Percentiles rank a stretch among this genome's conserved stretches.
These are phyloP conservation scores for Penicillium corylophilum DNA, from an alignment of 2,329 filamentous ascomycete species.

Conservation along the genomic window DNA sequence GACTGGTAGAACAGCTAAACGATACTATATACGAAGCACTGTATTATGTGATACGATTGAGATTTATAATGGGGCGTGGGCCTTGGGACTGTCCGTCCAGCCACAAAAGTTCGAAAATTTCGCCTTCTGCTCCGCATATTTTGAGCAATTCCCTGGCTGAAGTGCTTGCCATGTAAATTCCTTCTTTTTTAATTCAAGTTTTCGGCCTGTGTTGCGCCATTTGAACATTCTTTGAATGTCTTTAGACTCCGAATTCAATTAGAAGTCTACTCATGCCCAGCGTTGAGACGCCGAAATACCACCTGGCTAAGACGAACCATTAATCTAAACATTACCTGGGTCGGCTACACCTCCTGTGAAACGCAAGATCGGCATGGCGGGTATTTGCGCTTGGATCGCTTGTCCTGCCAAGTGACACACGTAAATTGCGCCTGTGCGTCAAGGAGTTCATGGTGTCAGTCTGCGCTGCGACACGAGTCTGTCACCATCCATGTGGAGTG, in stretches of 20 bases:
- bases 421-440: neutral
- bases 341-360: slow-evolving; percentile 1
- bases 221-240: neutral
- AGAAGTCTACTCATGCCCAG: neutral
- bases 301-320: neutral
- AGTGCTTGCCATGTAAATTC: neutral
- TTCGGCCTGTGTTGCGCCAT: neutral
- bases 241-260: neutral
- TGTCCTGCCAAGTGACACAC: neutral
- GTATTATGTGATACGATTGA: slow-evolving; percentile 13
- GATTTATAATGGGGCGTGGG: slow-evolving; percentile 2
- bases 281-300: neutral
- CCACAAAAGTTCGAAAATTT: slow-evolving; percentile 5
- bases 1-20: slow-evolving; percentile 36
- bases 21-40: neutral
- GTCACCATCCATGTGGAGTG: neutral
- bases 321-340: slow-evolving; percentile 1
- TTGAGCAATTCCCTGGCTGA: neutral
- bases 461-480: neutral
- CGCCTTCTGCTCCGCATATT: neutral
- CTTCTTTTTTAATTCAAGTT: neutral
- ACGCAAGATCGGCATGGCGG: slow-evolving; percentile 8
- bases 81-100: neutral
- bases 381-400: neutral
- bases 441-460: neutral